Evolutionary conservation across 495 filamentous ascomycete genomes (phyloP).

Genomic region (Penicillium crystallinum): DNA sequence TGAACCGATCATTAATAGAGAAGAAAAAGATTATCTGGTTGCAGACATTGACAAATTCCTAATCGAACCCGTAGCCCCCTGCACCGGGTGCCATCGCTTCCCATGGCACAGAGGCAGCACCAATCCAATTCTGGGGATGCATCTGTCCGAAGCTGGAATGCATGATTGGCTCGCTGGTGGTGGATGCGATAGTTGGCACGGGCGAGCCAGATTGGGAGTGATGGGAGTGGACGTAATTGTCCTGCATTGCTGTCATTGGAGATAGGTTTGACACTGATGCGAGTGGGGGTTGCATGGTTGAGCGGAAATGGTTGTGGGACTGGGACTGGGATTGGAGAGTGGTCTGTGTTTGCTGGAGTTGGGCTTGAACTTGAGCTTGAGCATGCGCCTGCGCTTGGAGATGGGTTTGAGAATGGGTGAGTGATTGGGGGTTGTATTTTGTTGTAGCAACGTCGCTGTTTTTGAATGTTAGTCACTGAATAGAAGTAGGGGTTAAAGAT

Average conservation of each 20-base stretch:
- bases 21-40: neutral
- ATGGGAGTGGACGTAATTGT: constrained; percentile 16
- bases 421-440: constrained; percentile 9
- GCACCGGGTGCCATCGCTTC: constrained; percentile 19
- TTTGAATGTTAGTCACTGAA: constrained; percentile 2
- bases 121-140: constrained; percentile 36
- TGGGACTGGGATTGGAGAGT: neutral
- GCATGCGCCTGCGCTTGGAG: constrained; percentile 1
- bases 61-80: constrained; percentile 15
- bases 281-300: constrained; percentile 9
- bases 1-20: no score
- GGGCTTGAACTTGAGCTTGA: constrained; percentile 1
- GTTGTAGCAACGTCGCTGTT: constrained; percentile 11
- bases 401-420: constrained; percentile 10
- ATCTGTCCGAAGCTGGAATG: constrained; percentile 24
- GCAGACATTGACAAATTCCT: neutral
- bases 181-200: constrained; percentile 21
- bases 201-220: constrained; percentile 20
- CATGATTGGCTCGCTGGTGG: constrained; percentile 20
- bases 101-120: constrained; percentile 33
- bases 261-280: constrained; percentile 10
- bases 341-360: neutral
- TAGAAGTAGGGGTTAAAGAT: neutral
- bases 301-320: constrained; percentile 1
- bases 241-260: constrained; percentile 7